Evolutionary conservation across 225 moss, liverwort and hornwort species (phyloP), one percentile per base, ranked within the genome.

Genomic region (Straminergon stramineum): DNA sequence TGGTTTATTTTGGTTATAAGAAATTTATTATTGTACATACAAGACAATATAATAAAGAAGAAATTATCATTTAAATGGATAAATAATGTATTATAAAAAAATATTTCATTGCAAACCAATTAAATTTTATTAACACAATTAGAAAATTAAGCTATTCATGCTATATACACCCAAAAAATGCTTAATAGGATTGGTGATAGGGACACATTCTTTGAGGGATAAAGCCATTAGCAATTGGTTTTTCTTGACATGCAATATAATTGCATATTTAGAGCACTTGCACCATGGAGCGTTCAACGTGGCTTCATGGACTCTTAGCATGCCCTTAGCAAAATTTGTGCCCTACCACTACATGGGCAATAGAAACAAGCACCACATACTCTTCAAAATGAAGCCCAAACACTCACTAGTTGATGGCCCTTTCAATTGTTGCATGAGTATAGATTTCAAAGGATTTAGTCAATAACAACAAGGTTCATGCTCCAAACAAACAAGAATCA

Each of bases 351-450:
- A 31, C 3, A 48, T 2, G 0, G 3, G 1, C 31, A 75, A 31
- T 4, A 0, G 2, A 48, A 48, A 18, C 4, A 30, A 48, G 6
- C 2, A 0, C 2, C 1, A 0, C 0, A 0, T 1, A 16, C 3
- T 75, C 11, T 18, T 31, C 4, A 75, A 48, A 75, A 48, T 30
- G 11, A 75, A 28, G 11, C 16, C 1, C 3, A 2, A 0, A 10
- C 17, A 48, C 11, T 75, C 13, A 51, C 20, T 27, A 31, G 10
- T 1, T 75, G 31, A 31, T 30, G 12, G 3, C 31, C 19, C 1
- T 75, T 1, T 74, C 10, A 45, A 17, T 18, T 48, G 4, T 17
- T 74, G 28, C 11, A 74, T 0, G 0, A 18, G 4, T 0, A 0
- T 74, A 74, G 17, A 48, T 11, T 48, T 0, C 0, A 1, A 31